These are phyloP conservation scores for Dissophora globulifera DNA, from an alignment of 192 early-diverging fungal species.

Conservation along the genomic window DNA sequence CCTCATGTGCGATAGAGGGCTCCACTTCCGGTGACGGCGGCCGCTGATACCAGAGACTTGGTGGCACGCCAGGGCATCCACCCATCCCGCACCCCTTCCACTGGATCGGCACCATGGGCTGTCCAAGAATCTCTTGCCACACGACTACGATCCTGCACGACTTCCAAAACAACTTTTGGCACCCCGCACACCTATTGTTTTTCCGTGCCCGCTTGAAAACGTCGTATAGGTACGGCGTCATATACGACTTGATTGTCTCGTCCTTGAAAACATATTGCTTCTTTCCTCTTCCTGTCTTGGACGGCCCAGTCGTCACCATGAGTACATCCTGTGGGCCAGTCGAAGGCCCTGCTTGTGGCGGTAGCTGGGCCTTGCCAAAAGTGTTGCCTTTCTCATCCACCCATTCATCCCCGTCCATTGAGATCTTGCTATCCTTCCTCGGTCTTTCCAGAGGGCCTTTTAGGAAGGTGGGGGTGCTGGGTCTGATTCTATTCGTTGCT, in stretches of 20 bases:
- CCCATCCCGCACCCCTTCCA: constrained; percentile 51
- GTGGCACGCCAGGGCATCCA: constrained; percentile 26
- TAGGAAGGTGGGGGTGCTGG: too few species aligned
- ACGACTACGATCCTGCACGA: constrained; percentile 32
- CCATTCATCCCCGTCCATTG: constrained; percentile 9
- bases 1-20: too few species aligned
- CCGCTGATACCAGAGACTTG: constrained; percentile 9
- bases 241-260: constrained; percentile 18
- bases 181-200: constrained; percentile 34
- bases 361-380: neutral
- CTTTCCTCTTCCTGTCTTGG: neutral
- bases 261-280: constrained; percentile 21
- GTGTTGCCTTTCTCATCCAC: neutral
- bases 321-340: neutral
- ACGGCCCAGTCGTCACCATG: too few species aligned
- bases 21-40: too few species aligned
- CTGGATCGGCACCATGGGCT: constrained; percentile 20
- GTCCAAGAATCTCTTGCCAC: constrained; percentile 45
- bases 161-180: constrained; percentile 29
- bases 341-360: neutral
- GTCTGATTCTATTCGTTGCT: too few species aligned
- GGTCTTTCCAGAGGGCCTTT: constrained; percentile 4
- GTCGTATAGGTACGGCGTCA: constrained; percentile 38
- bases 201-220: constrained; percentile 20
- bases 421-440: constrained; percentile 34